Percentiles rank a stretch among this genome's conserved stretches.
Conservation (phyloP, 441 rosid genomes). For the Erodium trifolium region DNA sequence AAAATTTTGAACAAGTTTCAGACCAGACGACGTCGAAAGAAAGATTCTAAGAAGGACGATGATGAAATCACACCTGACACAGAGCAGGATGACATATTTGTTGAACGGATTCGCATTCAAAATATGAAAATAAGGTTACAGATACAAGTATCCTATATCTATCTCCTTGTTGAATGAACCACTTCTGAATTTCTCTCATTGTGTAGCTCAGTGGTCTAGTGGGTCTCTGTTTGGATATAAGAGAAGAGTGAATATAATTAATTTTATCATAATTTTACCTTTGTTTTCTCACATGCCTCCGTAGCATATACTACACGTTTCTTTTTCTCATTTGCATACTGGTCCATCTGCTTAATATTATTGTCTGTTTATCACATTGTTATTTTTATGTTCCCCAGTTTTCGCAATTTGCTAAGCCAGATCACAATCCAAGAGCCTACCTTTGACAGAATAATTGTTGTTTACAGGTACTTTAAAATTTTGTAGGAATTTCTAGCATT, state of each 20-base stretch:
- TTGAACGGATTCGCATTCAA: conserved; percentile 64
- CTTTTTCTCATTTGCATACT: not conserved
- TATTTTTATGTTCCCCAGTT: conserved; percentile 27
- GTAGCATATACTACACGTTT: not conserved
- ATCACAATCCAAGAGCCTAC: conserved; percentile 80
- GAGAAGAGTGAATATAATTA: not conserved
- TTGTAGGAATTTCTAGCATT: not conserved
- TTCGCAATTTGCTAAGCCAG: conserved; percentile 46
- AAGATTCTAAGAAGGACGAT: conserved; percentile 25
- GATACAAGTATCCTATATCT: not conserved
- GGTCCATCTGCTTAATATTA: not conserved
- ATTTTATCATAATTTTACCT: not conserved
- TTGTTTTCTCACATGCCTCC: not conserved
- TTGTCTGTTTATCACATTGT: conserved; percentile 2
- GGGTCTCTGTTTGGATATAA: not conserved
- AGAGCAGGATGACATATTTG: conserved; percentile 35
- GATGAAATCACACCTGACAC: conserved; percentile 36
- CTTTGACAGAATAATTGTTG: conserved; percentile 72
- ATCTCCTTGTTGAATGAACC: not conserved
- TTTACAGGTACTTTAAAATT: conserved; percentile 48
- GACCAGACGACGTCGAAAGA: conserved; percentile 11
- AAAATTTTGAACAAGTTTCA: conserved; percentile 34
- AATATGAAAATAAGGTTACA: conserved; percentile 57
- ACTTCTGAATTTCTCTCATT: not conserved
- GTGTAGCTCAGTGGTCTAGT: not conserved